A percentile compares a stretch with the other conserved stretches of the same genome.
phyloP scores from a whole-genome alignment of 352 stramenopile genomes.

The Globisporangium takayamanum region DNA sequence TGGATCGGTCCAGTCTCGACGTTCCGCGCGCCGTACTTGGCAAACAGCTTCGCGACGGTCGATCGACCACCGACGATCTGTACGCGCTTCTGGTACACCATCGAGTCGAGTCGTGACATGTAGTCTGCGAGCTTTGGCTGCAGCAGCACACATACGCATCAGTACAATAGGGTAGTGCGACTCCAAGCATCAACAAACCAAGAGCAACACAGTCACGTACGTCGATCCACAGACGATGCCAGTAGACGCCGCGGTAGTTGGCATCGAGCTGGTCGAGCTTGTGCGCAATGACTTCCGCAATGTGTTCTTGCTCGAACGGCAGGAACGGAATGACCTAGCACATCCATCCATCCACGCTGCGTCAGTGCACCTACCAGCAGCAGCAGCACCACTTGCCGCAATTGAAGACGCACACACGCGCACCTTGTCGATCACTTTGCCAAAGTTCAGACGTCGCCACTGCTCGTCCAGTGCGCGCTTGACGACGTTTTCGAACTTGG shows the following conservation, averaged over 20 bases:
- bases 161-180: neutral
- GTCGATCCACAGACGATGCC: constrained; percentile 68
- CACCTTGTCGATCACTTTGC: constrained; percentile 86
- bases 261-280: constrained; percentile 73
- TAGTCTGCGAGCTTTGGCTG: constrained; percentile 50
- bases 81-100: constrained; percentile 67
- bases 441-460: constrained; percentile 86
- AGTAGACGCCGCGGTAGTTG: constrained; percentile 73
- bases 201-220: constrained; percentile 18
- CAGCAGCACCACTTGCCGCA: too few species aligned
- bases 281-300: constrained; percentile 71
- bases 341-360: neutral
- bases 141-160: neutral
- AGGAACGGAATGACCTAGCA: constrained; percentile 81
- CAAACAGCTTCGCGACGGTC: constrained; percentile 63
- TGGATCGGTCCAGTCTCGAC: constrained; percentile 75
- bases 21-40: constrained; percentile 79
- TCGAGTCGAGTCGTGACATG: constrained; percentile 66
- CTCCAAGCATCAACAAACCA: neutral
- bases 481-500: constrained; percentile 64
- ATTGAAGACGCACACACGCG: neutral
- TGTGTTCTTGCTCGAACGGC: constrained; percentile 79
- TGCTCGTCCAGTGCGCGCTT: constrained; percentile 76
- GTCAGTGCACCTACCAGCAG: too few species aligned
- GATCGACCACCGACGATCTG: constrained; percentile 39